Conservation (phyloP, 1,284 basidiomycete genomes). For the Leccinum subfulvum region DNA sequence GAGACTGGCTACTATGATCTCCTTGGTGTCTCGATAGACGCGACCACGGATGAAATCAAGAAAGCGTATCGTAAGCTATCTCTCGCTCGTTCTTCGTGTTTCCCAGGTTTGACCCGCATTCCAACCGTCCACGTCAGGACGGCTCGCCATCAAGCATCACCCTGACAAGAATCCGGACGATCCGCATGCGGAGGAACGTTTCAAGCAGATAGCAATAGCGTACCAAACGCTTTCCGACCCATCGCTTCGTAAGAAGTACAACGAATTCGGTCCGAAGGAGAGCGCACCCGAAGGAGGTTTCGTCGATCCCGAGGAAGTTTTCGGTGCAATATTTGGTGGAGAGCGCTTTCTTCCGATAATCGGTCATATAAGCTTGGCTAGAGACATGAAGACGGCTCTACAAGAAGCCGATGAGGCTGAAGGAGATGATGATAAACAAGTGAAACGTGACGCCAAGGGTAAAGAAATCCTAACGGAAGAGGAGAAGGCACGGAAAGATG, state of each 20-base stretch:
- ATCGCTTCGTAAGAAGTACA: slow-evolving; percentile 85
- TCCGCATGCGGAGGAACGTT: slow-evolving; percentile 86
- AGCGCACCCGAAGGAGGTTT: slow-evolving; percentile 76
- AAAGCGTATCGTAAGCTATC: slow-evolving; percentile 81
- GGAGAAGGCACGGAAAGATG: slow-evolving; percentile 78
- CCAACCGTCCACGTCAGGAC: slow-evolving; percentile 45
- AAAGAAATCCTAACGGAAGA: slow-evolving; percentile 76
- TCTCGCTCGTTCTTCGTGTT: background rate
- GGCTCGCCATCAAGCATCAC: slow-evolving; percentile 91
- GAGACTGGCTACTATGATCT: slow-evolving; percentile 90
- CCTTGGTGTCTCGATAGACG: slow-evolving; percentile 72
- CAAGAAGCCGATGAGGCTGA: slow-evolving; percentile 88
- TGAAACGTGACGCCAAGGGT: slow-evolving; percentile 62
- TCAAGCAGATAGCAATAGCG: slow-evolving; percentile 86
- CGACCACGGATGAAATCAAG: slow-evolving; percentile 87
- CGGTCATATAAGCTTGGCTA: slow-evolving; percentile 80
- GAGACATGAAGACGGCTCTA: slow-evolving; percentile 97
- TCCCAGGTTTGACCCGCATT: background rate
- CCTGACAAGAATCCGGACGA: slow-evolving; percentile 94
- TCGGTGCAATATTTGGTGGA: slow-evolving; percentile 90
- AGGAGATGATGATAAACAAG: slow-evolving; percentile 43
- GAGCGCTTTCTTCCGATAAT: slow-evolving; percentile 83
- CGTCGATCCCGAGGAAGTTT: slow-evolving; percentile 79
- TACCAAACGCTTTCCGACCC: slow-evolving; percentile 91
- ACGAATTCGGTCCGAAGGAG: slow-evolving; percentile 85